These are phyloP conservation scores for Boletus pseudopeckii DNA, from an alignment of 768 basidiomycete species.

Conservation along the genomic window DNA sequence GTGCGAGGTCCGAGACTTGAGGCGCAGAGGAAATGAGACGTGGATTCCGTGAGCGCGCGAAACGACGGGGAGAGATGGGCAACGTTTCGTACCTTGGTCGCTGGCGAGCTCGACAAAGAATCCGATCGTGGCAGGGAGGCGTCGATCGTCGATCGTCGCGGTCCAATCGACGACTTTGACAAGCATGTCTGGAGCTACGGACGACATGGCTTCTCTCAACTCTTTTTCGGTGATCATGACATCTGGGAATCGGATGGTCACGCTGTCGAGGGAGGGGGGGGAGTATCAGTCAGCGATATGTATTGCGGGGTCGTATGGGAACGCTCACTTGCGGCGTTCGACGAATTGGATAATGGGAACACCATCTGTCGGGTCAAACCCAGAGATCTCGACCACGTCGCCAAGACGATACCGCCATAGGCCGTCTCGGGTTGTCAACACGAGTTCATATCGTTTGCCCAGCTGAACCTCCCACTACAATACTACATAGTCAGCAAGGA, in stretches of 20 bases:
- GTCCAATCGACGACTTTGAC: slow-evolving; percentile 15
- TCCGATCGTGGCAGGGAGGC: slow-evolving; percentile 5
- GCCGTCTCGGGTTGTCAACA: slow-evolving; percentile 18
- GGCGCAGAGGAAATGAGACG: too few species aligned
- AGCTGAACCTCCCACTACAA: slow-evolving; percentile 16
- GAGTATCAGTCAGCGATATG: background rate
- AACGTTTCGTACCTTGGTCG: background rate
- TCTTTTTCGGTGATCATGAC: slow-evolving; percentile 13
- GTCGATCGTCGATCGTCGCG: slow-evolving; percentile 3
- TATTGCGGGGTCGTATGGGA: background rate
- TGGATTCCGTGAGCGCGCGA: background rate
- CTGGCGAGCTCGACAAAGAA: slow-evolving; percentile 17
- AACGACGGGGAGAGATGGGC: too few species aligned
- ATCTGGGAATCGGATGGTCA: slow-evolving; percentile 6
- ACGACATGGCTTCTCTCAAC: slow-evolving; percentile 5
- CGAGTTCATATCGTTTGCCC: slow-evolving; percentile 16
- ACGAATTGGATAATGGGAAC: slow-evolving; percentile 17
- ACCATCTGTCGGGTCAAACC: slow-evolving; percentile 19
- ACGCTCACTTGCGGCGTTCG: slow-evolving; percentile 12
- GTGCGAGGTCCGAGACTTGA: background rate
- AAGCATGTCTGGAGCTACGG: background rate
- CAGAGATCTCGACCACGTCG: slow-evolving; percentile 19
- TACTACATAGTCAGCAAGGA: background rate
- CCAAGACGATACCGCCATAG: slow-evolving; percentile 24
- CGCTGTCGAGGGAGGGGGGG: background rate